phyloP scores from a whole-genome alignment of 1,284 basidiomycete species.

The Ganoderma meredithae region DNA sequence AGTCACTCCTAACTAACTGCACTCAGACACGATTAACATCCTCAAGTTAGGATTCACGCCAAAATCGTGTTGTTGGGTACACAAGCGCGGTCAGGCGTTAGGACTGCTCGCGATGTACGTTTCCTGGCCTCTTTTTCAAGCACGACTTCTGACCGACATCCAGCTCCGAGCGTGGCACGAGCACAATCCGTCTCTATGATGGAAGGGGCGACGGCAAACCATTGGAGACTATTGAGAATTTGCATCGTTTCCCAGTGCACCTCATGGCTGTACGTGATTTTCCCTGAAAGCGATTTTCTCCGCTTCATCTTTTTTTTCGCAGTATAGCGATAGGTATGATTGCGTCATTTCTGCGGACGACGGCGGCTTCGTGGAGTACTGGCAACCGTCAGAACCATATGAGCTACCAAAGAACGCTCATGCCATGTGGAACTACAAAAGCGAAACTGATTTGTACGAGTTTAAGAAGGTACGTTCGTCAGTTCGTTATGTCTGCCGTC shows the following conservation, averaged over 20 bases:
- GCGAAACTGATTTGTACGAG: constrained; percentile 93
- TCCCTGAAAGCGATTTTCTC: background rate
- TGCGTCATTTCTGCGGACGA: constrained; percentile 95
- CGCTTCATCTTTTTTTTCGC: constrained; percentile 9
- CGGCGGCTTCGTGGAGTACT: constrained; percentile 96
- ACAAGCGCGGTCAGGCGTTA: constrained; percentile 87
- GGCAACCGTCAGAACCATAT: constrained; percentile 91
- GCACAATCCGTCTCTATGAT: constrained; percentile 90
- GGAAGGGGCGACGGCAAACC: constrained; percentile 86
- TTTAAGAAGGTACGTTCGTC: constrained; percentile 88
- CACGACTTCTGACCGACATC: constrained; percentile 35
- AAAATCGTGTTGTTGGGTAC: constrained; percentile 93
- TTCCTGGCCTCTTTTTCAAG: background rate
- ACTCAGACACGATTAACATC: constrained; percentile 97
- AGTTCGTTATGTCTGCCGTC: background rate
- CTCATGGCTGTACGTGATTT: constrained; percentile 81
- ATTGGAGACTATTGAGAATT: constrained; percentile 73
- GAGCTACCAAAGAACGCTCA: constrained; percentile 80
- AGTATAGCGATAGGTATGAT: constrained; percentile 93
- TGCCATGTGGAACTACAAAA: constrained; percentile 92
- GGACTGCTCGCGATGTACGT: constrained; percentile 88
- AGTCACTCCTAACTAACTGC: background rate
- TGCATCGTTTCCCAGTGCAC: constrained; percentile 91
- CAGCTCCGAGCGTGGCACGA: constrained; percentile 82
- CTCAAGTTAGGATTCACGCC: constrained; percentile 89